phyloP scores from a whole-genome alignment of 2,329 filamentous ascomycete genomes.

The Hypomyces rosellus region DNA sequence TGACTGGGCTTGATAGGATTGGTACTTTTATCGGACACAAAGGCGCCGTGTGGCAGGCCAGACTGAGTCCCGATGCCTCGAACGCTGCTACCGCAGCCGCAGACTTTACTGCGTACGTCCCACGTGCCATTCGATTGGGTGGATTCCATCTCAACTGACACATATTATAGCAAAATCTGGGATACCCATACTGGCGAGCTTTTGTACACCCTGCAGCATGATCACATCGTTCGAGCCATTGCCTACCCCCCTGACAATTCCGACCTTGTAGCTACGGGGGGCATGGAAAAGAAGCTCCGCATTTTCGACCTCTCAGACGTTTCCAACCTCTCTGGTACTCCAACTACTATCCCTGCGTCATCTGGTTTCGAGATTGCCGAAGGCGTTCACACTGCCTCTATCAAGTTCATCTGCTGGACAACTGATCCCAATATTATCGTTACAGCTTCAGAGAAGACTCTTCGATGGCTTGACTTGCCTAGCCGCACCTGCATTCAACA shows the following conservation, averaged over 20 bases:
- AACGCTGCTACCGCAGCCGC: constrained; percentile 90
- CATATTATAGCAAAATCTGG: constrained; percentile 75
- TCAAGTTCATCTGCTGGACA: constrained; percentile 96
- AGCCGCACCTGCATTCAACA: constrained; percentile 69
- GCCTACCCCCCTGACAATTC: constrained; percentile 78
- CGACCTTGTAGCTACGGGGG: constrained; percentile 86
- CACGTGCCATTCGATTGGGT: background rate
- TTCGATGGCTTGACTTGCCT: constrained; percentile 91
- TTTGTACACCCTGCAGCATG: constrained; percentile 78
- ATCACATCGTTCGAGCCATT: constrained; percentile 90
- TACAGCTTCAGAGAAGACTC: constrained; percentile 84
- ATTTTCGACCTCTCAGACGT: constrained; percentile 78
- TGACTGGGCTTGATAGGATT: constrained; percentile 63
- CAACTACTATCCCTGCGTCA: constrained; percentile 50
- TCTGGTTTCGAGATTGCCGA: constrained; percentile 80
- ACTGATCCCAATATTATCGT: constrained; percentile 81
- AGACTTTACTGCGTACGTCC: constrained; percentile 81
- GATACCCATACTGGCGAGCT: constrained; percentile 92
- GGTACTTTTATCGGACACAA: constrained; percentile 98
- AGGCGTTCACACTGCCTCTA: constrained; percentile 75
- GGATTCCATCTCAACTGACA: background rate
- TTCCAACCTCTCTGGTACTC: constrained; percentile 32
- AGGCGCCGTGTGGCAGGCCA: constrained; percentile 93
- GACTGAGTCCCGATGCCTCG: constrained; percentile 79
- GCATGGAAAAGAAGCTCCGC: constrained; percentile 92